Evolutionary conservation across 2,329 filamentous ascomycete species (phyloP).

Genomic region (Fusarium sp.): DNA sequence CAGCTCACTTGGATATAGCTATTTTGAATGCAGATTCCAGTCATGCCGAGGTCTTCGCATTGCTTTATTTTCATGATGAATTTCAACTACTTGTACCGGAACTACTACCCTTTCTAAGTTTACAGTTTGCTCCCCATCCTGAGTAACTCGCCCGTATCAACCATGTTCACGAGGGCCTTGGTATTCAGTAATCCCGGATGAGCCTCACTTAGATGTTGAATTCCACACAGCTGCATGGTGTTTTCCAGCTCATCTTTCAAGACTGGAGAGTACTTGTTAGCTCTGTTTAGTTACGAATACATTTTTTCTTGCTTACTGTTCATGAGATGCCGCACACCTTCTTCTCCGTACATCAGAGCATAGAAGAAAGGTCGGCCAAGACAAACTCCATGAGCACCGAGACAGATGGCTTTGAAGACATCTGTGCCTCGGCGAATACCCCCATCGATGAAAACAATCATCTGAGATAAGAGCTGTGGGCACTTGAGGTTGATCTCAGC

Average conservation of each 20-base stretch:
- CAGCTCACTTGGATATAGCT: too few relatives aligned
- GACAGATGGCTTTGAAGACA: not conserved
- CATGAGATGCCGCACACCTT: not conserved
- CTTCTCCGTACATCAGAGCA: not conserved
- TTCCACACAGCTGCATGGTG: not conserved
- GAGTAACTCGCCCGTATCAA: not conserved
- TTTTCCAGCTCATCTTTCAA: not conserved
- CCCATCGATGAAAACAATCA: accelerated
- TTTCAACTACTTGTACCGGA: accelerated
- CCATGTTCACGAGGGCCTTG: not conserved
- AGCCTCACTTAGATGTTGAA: accelerated
- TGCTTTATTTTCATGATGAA: not conserved
- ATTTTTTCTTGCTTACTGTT: not conserved
- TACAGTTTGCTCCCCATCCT: not conserved
- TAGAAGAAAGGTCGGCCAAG: not conserved
- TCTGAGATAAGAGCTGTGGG: accelerated
- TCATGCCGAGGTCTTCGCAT: too few relatives aligned
- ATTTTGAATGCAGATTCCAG: too few relatives aligned
- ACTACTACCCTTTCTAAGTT: accelerated
- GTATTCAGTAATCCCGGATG: not conserved
- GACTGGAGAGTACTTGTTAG: accelerated
- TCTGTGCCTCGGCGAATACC: not conserved
- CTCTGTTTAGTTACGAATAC: too few relatives aligned
- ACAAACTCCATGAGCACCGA: not conserved
- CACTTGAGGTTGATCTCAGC: not conserved